phyloP scores from a whole-genome alignment of 352 stramenopile genomes.

The Elongisporangium senticosum region DNA sequence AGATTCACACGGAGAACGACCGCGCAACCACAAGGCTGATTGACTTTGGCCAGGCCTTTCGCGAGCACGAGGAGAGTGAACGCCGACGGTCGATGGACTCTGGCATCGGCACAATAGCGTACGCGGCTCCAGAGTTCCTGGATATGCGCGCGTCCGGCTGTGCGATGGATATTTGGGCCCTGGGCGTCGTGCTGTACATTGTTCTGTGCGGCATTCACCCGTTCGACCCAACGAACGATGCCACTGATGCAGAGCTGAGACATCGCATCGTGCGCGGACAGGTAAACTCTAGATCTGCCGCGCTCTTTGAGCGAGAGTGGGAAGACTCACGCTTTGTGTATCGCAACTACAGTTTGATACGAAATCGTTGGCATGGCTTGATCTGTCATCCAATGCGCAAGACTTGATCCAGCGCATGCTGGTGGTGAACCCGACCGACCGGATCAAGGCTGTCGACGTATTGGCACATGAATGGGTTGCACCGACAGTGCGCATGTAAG shows the following conservation, averaged over 20 bases:
- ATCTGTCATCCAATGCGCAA: conserved; percentile 33
- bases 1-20: conserved; percentile 10
- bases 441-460: conserved; percentile 36
- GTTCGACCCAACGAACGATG: conserved; percentile 51
- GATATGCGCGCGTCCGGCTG: conserved; percentile 15
- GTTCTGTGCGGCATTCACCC: conserved; percentile 44
- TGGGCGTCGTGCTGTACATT: conserved; percentile 55
- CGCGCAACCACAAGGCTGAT: conserved; percentile 49
- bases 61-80: conserved; percentile 10
- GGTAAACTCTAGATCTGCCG: conserved; percentile 3
- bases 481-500: conserved; percentile 8
- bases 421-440: conserved; percentile 28
- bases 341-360: conserved; percentile 21
- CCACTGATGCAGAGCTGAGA: conserved; percentile 32
- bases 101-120: conserved; percentile 28
- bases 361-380: conserved; percentile 24
- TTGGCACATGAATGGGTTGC: conserved; percentile 49
- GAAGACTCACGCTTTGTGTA: not conserved
- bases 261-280: conserved; percentile 26
- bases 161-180: conserved; percentile 51
- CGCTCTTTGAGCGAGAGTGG: conserved; percentile 8
- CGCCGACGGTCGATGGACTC: conserved; percentile 4
- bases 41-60: conserved; percentile 77
- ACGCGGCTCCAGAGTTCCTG: conserved; percentile 40
- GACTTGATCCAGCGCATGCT: conserved; percentile 41